These are phyloP conservation scores for Tricharina praecox DNA, from an alignment of 495 filamentous ascomycete genomes.

Conservation along the genomic window DNA sequence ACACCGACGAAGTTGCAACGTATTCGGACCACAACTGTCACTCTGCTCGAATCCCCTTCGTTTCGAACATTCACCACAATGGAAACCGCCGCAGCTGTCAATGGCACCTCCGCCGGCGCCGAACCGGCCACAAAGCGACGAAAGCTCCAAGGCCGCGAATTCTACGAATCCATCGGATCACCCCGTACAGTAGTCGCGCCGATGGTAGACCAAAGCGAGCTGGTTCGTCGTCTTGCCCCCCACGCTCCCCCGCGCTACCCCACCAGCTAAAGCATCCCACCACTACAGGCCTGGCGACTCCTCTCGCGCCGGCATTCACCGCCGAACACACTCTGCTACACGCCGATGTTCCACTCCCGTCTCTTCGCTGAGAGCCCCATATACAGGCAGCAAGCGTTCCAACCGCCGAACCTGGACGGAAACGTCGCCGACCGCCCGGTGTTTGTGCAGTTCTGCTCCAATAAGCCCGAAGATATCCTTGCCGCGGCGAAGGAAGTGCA, in stretches of 20 bases:
- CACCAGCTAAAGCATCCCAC: no score
- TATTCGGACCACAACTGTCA: no score
- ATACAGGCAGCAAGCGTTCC: slow-evolving; percentile 62
- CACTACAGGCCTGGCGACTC: slow-evolving; percentile 73
- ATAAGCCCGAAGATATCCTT: slow-evolving; percentile 61
- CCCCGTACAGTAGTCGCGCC: slow-evolving; percentile 82
- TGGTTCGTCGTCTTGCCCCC: slow-evolving; percentile 41
- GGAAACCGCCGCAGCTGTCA: no score
- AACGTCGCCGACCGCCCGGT: slow-evolving; percentile 74
- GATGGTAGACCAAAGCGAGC: slow-evolving; percentile 97
- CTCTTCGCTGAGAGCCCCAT: slow-evolving; percentile 58
- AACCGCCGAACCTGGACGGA: slow-evolving; percentile 55
- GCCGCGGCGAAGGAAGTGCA: slow-evolving; percentile 57
- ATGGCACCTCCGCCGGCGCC: no score
- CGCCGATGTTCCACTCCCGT: slow-evolving; percentile 87
- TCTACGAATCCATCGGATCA: slow-evolving; percentile 84
- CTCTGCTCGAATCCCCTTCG: no score
- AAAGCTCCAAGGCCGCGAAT: slow-evolving; percentile 68
- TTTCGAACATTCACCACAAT: no score
- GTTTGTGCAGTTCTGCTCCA: slow-evolving; percentile 93
- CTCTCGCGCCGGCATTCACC: slow-evolving; percentile 79
- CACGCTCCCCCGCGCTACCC: slow-evolving; percentile 10
- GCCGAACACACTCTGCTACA: slow-evolving; percentile 56
- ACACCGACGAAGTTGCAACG: no score
- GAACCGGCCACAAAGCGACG: slow-evolving; percentile 17